Evolutionary conservation across 345 rosid genomes (phyloP).

Genomic region (Schrenkiella parvula): DNA sequence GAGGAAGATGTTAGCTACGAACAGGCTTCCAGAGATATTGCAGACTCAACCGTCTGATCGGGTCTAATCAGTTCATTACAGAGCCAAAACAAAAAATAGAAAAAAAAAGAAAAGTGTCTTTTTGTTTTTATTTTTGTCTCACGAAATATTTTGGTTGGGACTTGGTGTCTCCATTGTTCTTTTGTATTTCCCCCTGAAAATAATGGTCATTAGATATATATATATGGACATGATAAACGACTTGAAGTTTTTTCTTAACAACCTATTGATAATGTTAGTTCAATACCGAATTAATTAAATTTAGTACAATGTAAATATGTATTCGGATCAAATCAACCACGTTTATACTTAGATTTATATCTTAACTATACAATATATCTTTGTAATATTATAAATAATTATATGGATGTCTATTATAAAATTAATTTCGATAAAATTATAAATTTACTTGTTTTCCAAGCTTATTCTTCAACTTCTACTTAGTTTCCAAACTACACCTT

Average conservation of each 20-base stretch:
- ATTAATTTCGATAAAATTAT: no score
- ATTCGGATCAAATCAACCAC: neutral
- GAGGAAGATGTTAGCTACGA: slow-evolving; percentile 23
- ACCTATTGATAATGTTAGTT: neutral
- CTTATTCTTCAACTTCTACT: no score
- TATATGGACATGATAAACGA: neutral
- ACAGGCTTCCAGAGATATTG: slow-evolving; percentile 10
- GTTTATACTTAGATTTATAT: no score
- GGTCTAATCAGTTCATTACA: neutral
- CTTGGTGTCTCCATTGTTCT: neutral
- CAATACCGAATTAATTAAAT: neutral
- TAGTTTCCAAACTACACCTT: no score
- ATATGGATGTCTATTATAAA: no score
- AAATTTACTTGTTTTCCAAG: no score
- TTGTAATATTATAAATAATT: no score
- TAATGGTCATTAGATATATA: slow-evolving; percentile 15
- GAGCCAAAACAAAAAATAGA: neutral
- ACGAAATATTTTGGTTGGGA: neutral
- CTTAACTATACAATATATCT: no score
- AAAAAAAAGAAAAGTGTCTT: neutral
- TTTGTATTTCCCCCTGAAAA: neutral
- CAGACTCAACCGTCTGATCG: slow-evolving; percentile 20
- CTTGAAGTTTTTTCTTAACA: neutral
- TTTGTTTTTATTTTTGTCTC: neutral
- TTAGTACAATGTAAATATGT: no score